Conservation (phyloP, 1,284 basidiomycete species). For the Inonotus obliquus region DNA sequence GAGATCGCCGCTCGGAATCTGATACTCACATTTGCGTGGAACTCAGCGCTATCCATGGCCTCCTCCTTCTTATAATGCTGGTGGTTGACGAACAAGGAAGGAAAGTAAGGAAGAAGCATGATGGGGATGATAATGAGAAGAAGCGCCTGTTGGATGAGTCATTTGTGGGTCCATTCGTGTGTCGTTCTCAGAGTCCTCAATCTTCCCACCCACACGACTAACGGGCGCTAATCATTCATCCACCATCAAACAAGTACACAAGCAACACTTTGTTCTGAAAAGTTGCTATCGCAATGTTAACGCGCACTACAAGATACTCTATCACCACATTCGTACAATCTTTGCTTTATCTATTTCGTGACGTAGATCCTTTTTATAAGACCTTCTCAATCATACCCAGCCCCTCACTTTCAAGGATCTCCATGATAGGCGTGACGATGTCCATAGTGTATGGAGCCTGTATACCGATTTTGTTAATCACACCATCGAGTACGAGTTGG, state of each 20-base stretch:
- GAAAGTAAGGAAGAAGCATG: background rate
- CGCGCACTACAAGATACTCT: too few species aligned
- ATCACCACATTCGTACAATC: background rate
- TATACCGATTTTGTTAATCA: slow-evolving; percentile 77
- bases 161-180: slow-evolving; percentile 8
- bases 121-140: background rate
- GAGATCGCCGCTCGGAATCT: too few species aligned
- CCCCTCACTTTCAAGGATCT: slow-evolving; percentile 78
- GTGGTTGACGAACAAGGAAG: background rate
- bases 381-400: slow-evolving; percentile 75
- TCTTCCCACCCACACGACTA: background rate
- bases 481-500: slow-evolving; percentile 78
- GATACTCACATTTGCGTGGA: slow-evolving; percentile 51
- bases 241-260: background rate
- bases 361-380: slow-evolving; percentile 34
- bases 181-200: background rate
- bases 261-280: background rate
- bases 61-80: background rate
- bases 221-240: background rate
- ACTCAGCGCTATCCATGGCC: slow-evolving; percentile 58
- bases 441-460: slow-evolving; percentile 86
- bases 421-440: slow-evolving; percentile 80
- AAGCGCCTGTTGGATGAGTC: background rate
- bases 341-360: background rate
- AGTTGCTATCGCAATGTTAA: too few species aligned